Base-by-base conservation (phyloP, 371 early-diverging fungal genomes). In the Chytridium lagenaria region DNA sequence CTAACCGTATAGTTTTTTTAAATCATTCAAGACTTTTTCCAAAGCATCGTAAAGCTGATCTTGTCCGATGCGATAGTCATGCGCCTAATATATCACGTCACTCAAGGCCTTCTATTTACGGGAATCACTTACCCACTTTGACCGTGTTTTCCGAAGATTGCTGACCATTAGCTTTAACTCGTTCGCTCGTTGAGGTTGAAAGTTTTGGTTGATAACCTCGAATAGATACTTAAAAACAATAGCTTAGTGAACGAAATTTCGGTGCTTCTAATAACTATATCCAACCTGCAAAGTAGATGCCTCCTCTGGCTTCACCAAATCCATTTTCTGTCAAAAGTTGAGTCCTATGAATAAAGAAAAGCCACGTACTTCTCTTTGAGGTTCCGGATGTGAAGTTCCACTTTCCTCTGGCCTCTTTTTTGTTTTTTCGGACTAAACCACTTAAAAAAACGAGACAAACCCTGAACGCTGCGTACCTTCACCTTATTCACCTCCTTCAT, bases 21-120 rank as follows among this genome's bases (percentile, higher is more conserved):
- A 84, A 71, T 94, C 94, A 15, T 83, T 85, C 74, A 98, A 82
- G 19, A 93, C 90, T 61, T 91, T 90, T 73, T 98, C 98, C 52
- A 91, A 88, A 22, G 92, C 92, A 66, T 93, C 94, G 78, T 96
- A 96, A 12, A 98, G 81, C 74, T 94, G 92, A 59, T 94, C 97
- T 81, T 95, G 98, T 0, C 94, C 95, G n/a, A 93, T 86, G 39
- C 91, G 86, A 57, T 94, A 93, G 59, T 93, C 92, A 73, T 89
- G 93, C 2, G 93, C 92, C 90, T 87, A 77, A 49, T 66, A 23
- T n/a, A 1, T 16, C 38, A 26, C 16, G 59, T 15, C n/a, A 68
- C 2, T 7, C 36, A 37, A 51, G 33, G 30, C 44, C 28, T 26
- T 33, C 26, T 1, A 22, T 16, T 28, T 26, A 63, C 26, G n/a